A percentile compares a stretch with the other conserved stretches of the same genome.
phyloP scores from a whole-genome alignment of 768 basidiomycete genomes.

The Xerocomellus dryophilus region DNA sequence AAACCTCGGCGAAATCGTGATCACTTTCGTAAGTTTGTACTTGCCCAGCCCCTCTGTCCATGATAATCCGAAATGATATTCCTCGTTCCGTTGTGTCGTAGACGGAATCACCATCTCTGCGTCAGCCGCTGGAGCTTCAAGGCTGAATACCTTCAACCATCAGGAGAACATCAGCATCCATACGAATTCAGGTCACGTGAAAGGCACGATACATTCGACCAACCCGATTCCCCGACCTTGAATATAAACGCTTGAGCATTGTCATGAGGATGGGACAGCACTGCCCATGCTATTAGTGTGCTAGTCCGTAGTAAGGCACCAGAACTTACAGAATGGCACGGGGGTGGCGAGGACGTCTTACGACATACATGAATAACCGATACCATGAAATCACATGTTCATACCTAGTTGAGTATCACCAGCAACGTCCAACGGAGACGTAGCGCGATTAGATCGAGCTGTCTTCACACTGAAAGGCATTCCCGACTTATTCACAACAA shows the following conservation, averaged over 20 bases:
- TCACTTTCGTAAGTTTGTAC: constrained; percentile 93
- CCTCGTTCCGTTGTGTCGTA: constrained; percentile 56
- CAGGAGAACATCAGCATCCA: constrained; percentile 5
- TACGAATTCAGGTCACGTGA: not conserved
- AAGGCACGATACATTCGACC: constrained; percentile 70
- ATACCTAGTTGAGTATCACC: constrained; percentile 69
- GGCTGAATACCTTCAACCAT: constrained; percentile 61
- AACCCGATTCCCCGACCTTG: constrained; percentile 74
- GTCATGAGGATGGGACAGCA: constrained; percentile 81
- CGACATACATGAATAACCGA: constrained; percentile 6
- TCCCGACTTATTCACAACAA: constrained; percentile 91
- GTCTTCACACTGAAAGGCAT: constrained; percentile 76
- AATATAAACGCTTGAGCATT: constrained; percentile 83
- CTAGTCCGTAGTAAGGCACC: not conserved
- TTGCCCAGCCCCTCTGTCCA: constrained; percentile 95
- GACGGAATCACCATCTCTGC: constrained; percentile 73
- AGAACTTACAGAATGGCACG: constrained; percentile 74
- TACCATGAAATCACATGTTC: constrained; percentile 12
- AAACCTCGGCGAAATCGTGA: constrained; percentile 89
- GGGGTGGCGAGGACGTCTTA: constrained; percentile 50
- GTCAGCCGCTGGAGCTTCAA: constrained; percentile 93
- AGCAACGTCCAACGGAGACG: constrained; percentile 74
- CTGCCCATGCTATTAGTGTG: constrained; percentile 38
- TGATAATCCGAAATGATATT: constrained; percentile 81
- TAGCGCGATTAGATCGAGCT: constrained; percentile 56